Base-by-base conservation (phyloP, 208 protist species). In the Crithidia bombi region DNA sequence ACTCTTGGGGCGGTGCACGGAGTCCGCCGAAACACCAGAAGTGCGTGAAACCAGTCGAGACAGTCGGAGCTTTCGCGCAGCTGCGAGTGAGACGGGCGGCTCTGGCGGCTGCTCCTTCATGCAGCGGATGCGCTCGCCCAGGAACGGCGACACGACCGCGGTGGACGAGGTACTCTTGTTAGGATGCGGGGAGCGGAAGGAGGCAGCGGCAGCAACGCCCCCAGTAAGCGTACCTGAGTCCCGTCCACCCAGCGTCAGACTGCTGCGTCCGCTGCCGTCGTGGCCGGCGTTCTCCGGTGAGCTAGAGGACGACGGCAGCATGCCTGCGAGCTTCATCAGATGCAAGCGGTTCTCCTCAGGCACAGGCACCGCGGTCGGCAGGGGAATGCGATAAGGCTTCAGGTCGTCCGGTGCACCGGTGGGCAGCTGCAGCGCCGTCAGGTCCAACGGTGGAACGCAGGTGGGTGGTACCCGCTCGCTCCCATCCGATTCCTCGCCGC, bases 361-460 rank as follows among this genome's bases (percentile, higher is more conserved):
- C 11, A 25, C 51, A 7, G 58, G 61, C 43, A 75, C 69, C 0
- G 69, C 69, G 0, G 69, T 67, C 1, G 69, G 69, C 1, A 75
- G 7, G 14, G 69, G 69, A 19, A 75, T 75, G 28, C 69, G 69
- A 41, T 75, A 75, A 11, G 30, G 59, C 61, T 54, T 50, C 30
- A 75, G 43, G 19, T 75, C 69, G 5, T 68, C 59, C 5, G 17
- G 33, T 0, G 33, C 61, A 17, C 25, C 6, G 0, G 69, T 75
- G 17, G 69, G 69, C 28, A 63, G 52, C 38, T 63, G 69, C 50
- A 75, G 52, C 25, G 17, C 1, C 1, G 39, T 63, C 12, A 75
- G 52, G 12, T 75, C 69, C 0, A 75, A 61, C 26, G 51, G 69
- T n/a, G 69, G 69, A n/a, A 75, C 61, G n/a, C 14, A 55, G 7